A percentile compares a stretch with the other conserved stretches of the same genome.
Conservation (phyloP, 2,329 filamentous ascomycete species). For the Curvularia hawaiiensis region DNA sequence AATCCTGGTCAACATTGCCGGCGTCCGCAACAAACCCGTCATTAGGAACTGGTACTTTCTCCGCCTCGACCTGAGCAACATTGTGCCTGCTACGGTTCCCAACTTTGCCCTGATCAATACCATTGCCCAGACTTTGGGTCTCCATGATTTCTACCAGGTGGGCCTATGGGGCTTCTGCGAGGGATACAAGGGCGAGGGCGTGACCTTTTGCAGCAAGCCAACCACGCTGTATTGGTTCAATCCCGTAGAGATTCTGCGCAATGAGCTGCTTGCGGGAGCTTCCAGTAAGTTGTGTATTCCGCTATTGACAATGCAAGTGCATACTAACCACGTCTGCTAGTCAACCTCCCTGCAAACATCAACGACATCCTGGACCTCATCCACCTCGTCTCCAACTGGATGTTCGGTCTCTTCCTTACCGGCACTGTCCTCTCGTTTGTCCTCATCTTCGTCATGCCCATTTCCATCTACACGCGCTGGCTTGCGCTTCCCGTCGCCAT, state of each 20-base stretch:
- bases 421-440: constrained; percentile 72
- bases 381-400: constrained; percentile 75
- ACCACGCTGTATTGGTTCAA: constrained; percentile 86
- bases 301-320: not conserved
- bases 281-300: constrained; percentile 61
- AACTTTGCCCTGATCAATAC: constrained; percentile 81
- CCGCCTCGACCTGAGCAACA: constrained; percentile 79
- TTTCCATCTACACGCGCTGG: constrained; percentile 59
- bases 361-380: constrained; percentile 76
- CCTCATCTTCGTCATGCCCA: constrained; percentile 68
- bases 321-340: constrained; percentile 41
- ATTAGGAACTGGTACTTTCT: constrained; percentile 81
- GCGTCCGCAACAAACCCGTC: constrained; percentile 65
- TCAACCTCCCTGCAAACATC: constrained; percentile 78
- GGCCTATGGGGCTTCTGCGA: constrained; percentile 93
- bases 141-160: constrained; percentile 94
- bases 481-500: constrained; percentile 69
- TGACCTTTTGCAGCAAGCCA: constrained; percentile 76
- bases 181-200: constrained; percentile 75
- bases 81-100: constrained; percentile 74
- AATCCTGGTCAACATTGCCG: constrained; percentile 80
- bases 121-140: constrained; percentile 81
- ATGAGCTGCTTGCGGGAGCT: constrained; percentile 80
- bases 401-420: constrained; percentile 87
- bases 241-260: constrained; percentile 79